These are phyloP conservation scores for Pisolithus orientalis DNA, from an alignment of 768 basidiomycete species.

Conservation along the genomic window DNA sequence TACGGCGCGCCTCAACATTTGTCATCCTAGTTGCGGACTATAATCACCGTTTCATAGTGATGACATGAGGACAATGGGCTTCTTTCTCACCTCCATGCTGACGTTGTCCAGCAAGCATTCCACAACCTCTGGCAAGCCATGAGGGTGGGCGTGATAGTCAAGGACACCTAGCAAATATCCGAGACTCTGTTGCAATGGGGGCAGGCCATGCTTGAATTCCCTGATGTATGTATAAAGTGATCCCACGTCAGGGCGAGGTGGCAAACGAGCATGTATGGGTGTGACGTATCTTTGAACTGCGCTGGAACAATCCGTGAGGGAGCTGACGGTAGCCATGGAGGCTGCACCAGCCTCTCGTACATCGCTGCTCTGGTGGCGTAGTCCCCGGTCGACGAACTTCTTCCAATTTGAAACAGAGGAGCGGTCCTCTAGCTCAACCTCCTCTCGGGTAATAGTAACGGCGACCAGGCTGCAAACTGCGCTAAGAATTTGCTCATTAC, in stretches of 20 bases:
- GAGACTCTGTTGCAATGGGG: slow-evolving; percentile 65
- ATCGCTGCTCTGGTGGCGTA: slow-evolving; percentile 55
- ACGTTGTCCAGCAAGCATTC: slow-evolving; percentile 56
- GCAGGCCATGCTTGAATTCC: slow-evolving; percentile 49
- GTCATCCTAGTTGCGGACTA: slow-evolving; percentile 30
- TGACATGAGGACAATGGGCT: slow-evolving; percentile 9
- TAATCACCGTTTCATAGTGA: slow-evolving; percentile 14
- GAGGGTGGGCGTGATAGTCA: slow-evolving; percentile 52
- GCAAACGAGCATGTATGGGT: slow-evolving; percentile 7
- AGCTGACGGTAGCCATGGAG: slow-evolving; percentile 66
- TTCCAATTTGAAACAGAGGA: slow-evolving; percentile 58
- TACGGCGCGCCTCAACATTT: slow-evolving; percentile 56
- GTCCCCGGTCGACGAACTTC: slow-evolving; percentile 59
- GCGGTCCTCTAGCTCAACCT: slow-evolving; percentile 36
- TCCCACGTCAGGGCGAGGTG: slow-evolving; percentile 14
- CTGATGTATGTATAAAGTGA: slow-evolving; percentile 48
- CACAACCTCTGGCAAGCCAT: slow-evolving; percentile 49
- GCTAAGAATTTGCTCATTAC: slow-evolving; percentile 65
- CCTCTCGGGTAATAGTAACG: slow-evolving; percentile 51
- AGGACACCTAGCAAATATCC: slow-evolving; percentile 63
- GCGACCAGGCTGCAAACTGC: slow-evolving; percentile 71
- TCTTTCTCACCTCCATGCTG: slow-evolving; percentile 42
- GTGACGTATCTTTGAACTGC: slow-evolving; percentile 69
- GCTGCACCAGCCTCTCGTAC: slow-evolving; percentile 76
- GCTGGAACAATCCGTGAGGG: slow-evolving; percentile 55